Evolutionary conservation across 768 basidiomycete genomes (phyloP), one percentile per base, ranked within the genome.

Genomic region (Cystobasidium ongulense): DNA sequence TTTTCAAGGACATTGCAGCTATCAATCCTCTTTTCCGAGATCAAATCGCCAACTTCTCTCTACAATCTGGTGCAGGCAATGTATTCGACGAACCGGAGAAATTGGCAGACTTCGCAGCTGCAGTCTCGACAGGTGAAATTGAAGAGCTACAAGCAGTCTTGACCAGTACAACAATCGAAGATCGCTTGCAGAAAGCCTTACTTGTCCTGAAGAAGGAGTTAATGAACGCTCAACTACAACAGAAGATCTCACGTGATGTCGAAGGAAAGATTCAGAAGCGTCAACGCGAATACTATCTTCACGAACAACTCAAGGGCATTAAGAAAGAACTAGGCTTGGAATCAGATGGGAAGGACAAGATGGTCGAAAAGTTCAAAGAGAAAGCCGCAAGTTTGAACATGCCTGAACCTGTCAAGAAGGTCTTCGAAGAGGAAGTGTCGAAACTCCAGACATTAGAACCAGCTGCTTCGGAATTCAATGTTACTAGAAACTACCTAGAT

Each of bases 1-100:
- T 94, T 43, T 97, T 98, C 87, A 98, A 98, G 84, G 94, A 97
- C 80, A 96, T 98, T 74, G 94, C 94, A 0, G 91, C 94, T 80
- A 86, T 97, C 52, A 95, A 96, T 81, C 93, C 93, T 1, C 87
- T 97, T 76, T 97, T 98, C 88, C 90, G 94, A 52, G 95, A 97
- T 83, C 94, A 97, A 80, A 95, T 97, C 77, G 92, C 93, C 75
- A 92, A 92, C 80, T 96, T 96, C 81, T 90, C 90, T 18, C 92
- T 95, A 81, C 89, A 90, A 80, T 92, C 95, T 80, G 87, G 91
- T 70, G 89, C 92, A 1, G 86, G 89, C 10, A 96, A 92, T 82
- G 90, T 96, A 70, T 97, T 98, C 77, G 93, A 97, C 79, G 94
- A 97, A 79, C 95, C 95, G 0, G 93, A 96, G 81, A 93, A 93